Conservation (phyloP, 1,284 basidiomycete genomes). For the Kalmanozyma brasiliensis region DNA sequence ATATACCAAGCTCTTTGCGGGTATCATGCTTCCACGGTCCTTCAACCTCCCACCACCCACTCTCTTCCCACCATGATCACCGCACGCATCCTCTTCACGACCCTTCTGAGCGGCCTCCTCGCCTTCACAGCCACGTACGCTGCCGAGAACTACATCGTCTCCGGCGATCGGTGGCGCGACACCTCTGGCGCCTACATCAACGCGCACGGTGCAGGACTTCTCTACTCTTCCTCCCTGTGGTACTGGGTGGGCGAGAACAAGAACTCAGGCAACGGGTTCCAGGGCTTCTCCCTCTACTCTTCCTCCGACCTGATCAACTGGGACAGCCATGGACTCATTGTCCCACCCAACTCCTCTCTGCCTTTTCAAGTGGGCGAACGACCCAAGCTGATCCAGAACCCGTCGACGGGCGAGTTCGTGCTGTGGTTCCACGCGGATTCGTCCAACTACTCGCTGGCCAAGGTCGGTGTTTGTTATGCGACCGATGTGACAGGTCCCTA, state of each 20-base stretch:
- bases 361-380: slow-evolving; percentile 34
- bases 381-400: slow-evolving; percentile 29
- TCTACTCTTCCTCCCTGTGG: slow-evolving; percentile 14
- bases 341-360: slow-evolving; percentile 13
- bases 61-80: too few species aligned
- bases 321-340: slow-evolving; percentile 22
- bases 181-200: slow-evolving; percentile 25
- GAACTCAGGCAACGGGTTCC: slow-evolving; percentile 15
- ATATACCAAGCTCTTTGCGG: too few species aligned
- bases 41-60: too few species aligned
- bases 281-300: slow-evolving; percentile 32
- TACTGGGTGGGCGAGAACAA: slow-evolving; percentile 42
- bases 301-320: slow-evolving; percentile 34
- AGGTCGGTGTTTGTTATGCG: slow-evolving; percentile 26
- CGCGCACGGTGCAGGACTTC: slow-evolving; percentile 24
- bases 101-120: neutral
- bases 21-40: too few species aligned
- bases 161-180: slow-evolving; percentile 27
- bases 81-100: neutral
- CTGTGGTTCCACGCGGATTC: slow-evolving; percentile 38
- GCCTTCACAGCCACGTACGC: slow-evolving; percentile 1
- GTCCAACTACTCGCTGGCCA: slow-evolving; percentile 23
- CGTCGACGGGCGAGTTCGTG: slow-evolving; percentile 20
- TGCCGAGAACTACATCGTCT: slow-evolving; percentile 27
- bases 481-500: slow-evolving; percentile 12